Percentiles rank a stretch among this genome's conserved stretches.
Conservation (phyloP, 345 rosid species). For the Turnera subulata region DNA sequence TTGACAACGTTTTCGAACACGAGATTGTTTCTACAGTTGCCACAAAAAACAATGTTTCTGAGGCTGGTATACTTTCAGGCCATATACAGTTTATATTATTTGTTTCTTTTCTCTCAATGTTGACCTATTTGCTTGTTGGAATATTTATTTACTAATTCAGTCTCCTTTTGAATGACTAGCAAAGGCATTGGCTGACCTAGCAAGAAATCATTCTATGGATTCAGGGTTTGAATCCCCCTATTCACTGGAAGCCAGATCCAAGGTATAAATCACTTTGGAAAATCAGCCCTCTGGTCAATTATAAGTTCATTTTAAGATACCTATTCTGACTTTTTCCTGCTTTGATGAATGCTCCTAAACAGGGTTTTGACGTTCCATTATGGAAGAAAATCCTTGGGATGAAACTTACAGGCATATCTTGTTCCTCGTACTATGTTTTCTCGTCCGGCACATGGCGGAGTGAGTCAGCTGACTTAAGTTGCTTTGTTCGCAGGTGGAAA, state of each 20-base stretch:
- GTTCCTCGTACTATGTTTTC: neutral
- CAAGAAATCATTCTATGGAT: constrained; percentile 60
- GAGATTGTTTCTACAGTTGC: constrained; percentile 61
- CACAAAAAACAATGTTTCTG: constrained; percentile 36
- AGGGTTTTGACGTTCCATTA: constrained; percentile 78
- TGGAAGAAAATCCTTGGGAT: constrained; percentile 84
- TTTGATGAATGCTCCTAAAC: constrained; percentile 2
- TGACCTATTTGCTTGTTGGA: too few species aligned
- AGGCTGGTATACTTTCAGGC: constrained; percentile 45
- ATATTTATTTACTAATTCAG: too few species aligned
- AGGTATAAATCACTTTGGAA: constrained; percentile 34
- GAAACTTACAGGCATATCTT: constrained; percentile 61
- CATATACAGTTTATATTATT: neutral
- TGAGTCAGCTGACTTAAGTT: constrained; percentile 12
- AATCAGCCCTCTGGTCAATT: neutral
- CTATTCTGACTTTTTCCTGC: neutral
- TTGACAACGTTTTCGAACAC: constrained; percentile 72
- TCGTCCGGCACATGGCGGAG: too few species aligned
- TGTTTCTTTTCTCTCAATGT: too few species aligned
- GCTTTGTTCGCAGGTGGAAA: constrained; percentile 64
- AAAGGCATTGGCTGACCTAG: constrained; percentile 75
- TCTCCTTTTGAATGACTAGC: constrained; percentile 43
- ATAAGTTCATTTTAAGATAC: neutral
- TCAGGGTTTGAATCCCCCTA: constrained; percentile 76
- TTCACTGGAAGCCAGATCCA: constrained; percentile 68